phyloP scores from a whole-genome alignment of 1,284 basidiomycete species.

The Puccinia hordei region DNA sequence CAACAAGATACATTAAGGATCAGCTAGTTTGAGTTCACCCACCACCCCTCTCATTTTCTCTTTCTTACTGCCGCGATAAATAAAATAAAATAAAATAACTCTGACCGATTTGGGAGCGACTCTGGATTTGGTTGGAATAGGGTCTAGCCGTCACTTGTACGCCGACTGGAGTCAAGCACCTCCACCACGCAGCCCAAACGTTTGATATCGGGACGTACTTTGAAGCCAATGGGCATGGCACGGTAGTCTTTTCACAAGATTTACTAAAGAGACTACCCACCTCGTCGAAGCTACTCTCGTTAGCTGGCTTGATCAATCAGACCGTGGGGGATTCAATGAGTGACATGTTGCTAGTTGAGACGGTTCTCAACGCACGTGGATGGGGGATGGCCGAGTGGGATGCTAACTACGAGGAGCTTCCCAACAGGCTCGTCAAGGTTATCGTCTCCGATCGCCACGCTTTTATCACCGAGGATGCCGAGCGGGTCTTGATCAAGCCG shows the following conservation, averaged over 20 bases:
- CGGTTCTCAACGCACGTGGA: constrained; percentile 81
- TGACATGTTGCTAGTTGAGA: constrained; percentile 93
- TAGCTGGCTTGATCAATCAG: constrained; percentile 90
- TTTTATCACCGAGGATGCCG: constrained; percentile 92
- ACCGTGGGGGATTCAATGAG: constrained; percentile 97
- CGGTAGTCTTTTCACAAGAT: constrained; percentile 83
- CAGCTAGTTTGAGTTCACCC: constrained; percentile 63
- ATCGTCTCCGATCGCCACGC: constrained; percentile 78
- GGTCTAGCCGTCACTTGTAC: constrained; percentile 92
- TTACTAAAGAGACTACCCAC: constrained; percentile 63
- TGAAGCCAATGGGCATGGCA: constrained; percentile 98
- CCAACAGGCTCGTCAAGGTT: constrained; percentile 96
- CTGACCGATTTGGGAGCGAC: constrained; percentile 11
- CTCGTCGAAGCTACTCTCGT: constrained; percentile 69
- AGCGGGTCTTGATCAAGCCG: constrained; percentile 80
- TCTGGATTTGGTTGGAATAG: constrained; percentile 60
- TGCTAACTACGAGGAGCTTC: constrained; percentile 86
- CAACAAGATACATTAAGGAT: constrained; percentile 83
- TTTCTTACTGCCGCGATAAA: constrained; percentile 44
- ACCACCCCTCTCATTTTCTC: constrained; percentile 23
- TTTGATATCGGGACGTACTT: constrained; percentile 98
- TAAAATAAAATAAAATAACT: not conserved
- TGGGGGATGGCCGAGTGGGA: constrained; percentile 90
- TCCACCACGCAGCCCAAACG: constrained; percentile 93
- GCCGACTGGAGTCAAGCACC: constrained; percentile 94